These are phyloP conservation scores for Lecanicillium sp. DNA, from an alignment of 2,329 filamentous ascomycete genomes.

Conservation along the genomic window DNA sequence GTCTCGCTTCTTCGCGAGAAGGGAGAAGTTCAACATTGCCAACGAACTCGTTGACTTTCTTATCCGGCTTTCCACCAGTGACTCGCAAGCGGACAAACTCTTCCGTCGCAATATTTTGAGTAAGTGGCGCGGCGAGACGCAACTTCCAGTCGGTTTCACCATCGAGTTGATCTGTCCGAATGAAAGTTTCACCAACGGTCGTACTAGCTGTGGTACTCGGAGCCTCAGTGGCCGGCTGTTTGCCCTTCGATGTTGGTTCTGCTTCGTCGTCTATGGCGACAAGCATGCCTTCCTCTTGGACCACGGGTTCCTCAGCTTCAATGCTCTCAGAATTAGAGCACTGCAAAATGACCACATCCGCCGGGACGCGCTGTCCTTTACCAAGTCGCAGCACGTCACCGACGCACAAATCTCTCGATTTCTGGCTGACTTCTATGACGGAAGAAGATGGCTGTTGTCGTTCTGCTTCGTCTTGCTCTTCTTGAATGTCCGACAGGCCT, in stretches of 20 bases:
- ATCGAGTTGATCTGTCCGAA: constrained; percentile 92
- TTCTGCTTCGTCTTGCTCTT: constrained; percentile 56
- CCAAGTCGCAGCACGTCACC: constrained; percentile 90
- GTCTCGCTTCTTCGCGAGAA: constrained; percentile 41
- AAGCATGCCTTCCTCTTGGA: constrained; percentile 30
- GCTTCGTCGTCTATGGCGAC: constrained; percentile 32
- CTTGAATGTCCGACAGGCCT: constrained; percentile 55
- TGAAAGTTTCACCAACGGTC: constrained; percentile 82
- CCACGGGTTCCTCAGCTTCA: constrained; percentile 20
- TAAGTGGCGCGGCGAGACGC: constrained; percentile 75
- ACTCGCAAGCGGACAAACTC: constrained; percentile 66
- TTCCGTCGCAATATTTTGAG: constrained; percentile 65
- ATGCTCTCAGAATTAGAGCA: constrained; percentile 57
- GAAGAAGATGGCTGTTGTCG: constrained; percentile 41
- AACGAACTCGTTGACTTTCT: constrained; percentile 88
- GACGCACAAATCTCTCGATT: constrained; percentile 82
- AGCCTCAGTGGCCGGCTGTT: constrained; percentile 22
- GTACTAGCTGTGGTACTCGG: constrained; percentile 21
- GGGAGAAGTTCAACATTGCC: constrained; percentile 76
- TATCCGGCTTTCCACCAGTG: constrained; percentile 83
- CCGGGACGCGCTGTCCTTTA: constrained; percentile 89
- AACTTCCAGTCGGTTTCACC: constrained; percentile 99
- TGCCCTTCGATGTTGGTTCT: constrained; percentile 23
- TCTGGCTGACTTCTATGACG: constrained; percentile 64
- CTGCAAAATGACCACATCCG: constrained; percentile 89